Conservation (phyloP, 345 rosid genomes). For the Moricandia arvensis region DNA sequence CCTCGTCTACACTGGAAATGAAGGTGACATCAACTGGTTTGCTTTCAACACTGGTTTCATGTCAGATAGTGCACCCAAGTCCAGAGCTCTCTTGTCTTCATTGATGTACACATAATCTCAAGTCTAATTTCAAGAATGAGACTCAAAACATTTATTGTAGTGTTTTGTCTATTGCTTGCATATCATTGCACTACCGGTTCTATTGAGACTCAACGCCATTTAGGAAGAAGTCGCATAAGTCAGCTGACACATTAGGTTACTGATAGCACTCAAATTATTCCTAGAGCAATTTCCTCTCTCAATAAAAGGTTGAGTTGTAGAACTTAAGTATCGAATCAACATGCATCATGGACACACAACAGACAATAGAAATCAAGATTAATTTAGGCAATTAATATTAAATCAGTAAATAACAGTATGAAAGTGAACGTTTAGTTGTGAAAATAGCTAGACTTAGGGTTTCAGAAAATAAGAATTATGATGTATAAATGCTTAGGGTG, state of each 20-base stretch:
- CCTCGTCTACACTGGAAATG: conserved; percentile 77
- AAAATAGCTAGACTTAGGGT: too few species aligned
- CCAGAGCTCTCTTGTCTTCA: conserved; percentile 71
- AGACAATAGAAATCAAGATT: too few species aligned
- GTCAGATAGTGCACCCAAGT: conserved; percentile 78
- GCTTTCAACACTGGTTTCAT: conserved; percentile 74
- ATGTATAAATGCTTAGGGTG: too few species aligned
- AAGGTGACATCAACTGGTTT: conserved; percentile 82
- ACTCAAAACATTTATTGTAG: not conserved
- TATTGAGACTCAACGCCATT: conserved; percentile 74
- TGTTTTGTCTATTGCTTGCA: not conserved
- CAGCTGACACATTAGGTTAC: conserved; percentile 62
- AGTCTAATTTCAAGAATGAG: not conserved
- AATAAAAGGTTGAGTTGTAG: too few species aligned
- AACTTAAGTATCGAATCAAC: too few species aligned
- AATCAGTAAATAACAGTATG: too few species aligned
- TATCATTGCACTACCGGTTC: conserved; percentile 59
- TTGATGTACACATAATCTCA: conserved; percentile 48
- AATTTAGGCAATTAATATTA: too few species aligned
- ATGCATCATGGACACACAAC: too few species aligned
- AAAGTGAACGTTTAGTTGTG: too few species aligned
- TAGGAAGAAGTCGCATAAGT: conserved; percentile 55
- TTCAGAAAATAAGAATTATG: too few species aligned
- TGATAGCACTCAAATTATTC: too few species aligned
- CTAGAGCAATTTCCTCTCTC: too few species aligned